phyloP scores from a whole-genome alignment of 2,329 filamentous ascomycete genomes.

The Davidsoniella eucalypti region DNA sequence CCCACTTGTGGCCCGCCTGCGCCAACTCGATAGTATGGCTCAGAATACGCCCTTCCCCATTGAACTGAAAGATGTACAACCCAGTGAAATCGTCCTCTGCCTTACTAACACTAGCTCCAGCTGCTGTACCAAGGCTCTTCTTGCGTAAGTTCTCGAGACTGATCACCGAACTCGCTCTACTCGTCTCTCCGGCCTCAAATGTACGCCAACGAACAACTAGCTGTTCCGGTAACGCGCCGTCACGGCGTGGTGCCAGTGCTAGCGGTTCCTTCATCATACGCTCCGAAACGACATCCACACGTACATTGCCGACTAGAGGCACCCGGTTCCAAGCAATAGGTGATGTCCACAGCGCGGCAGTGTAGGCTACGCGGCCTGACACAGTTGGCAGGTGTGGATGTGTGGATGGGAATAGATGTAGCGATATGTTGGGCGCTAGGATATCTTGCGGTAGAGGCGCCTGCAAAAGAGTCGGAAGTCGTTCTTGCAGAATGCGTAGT shows the following conservation, averaged over 20 bases:
- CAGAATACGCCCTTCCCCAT: slow-evolving; percentile 64
- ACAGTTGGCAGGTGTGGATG: slow-evolving; percentile 86
- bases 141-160: background rate
- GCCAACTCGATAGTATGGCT: slow-evolving; percentile 91
- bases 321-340: slow-evolving; percentile 91
- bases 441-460: slow-evolving; percentile 57
- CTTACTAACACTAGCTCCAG: slow-evolving; percentile 25
- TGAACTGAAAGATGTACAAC: slow-evolving; percentile 91
- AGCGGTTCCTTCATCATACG: slow-evolving; percentile 55
- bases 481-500: slow-evolving; percentile 47
- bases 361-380: slow-evolving; percentile 76
- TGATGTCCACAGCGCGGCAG: slow-evolving; percentile 86
- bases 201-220: slow-evolving; percentile 76
- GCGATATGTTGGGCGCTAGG: slow-evolving; percentile 55
- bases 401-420: slow-evolving; percentile 57
- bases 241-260: slow-evolving; percentile 28
- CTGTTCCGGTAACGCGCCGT: slow-evolving; percentile 54
- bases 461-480: slow-evolving; percentile 49
- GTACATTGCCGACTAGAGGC: slow-evolving; percentile 79
- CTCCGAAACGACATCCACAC: slow-evolving; percentile 73
- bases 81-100: slow-evolving; percentile 61
- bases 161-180: slow-evolving; percentile 16
- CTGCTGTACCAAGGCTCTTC: slow-evolving; percentile 20
- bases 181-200: slow-evolving; percentile 16
- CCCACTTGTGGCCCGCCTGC: slow-evolving; percentile 68